These are phyloP conservation scores for Achaetomiella virescens DNA, from an alignment of 495 filamentous ascomycete species.

Conservation along the genomic window DNA sequence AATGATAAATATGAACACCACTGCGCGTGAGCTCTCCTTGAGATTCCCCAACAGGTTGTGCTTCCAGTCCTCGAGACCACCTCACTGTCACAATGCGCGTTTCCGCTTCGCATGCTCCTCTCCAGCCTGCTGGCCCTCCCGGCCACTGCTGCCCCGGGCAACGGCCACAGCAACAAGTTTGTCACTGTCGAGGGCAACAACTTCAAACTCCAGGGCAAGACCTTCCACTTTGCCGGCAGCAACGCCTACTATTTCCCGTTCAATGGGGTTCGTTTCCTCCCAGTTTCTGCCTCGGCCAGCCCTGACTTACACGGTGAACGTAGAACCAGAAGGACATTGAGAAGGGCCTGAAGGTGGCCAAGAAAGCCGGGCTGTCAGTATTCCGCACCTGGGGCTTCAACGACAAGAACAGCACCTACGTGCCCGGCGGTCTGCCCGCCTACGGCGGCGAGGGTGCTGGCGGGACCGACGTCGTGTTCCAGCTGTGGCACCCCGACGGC, in stretches of 20 bases:
- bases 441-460: conserved; percentile 47
- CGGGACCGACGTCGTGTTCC: conserved; percentile 46
- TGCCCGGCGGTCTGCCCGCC: conserved; percentile 33
- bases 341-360: conserved; percentile 47
- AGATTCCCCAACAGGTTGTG: not conserved
- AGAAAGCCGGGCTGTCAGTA: conserved; percentile 54
- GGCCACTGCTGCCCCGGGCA: conserved; percentile 4
- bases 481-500: conserved; percentile 36
- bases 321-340: conserved; percentile 57
- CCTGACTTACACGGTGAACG: too few species aligned
- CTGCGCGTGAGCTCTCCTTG: too few species aligned
- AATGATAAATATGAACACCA: conserved; percentile 14
- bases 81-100: not conserved
- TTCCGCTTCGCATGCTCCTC: conserved; percentile 1
- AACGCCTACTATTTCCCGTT: conserved; percentile 71
- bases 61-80: not conserved
- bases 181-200: conserved; percentile 47
- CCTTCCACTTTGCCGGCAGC: conserved; percentile 62
- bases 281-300: conserved; percentile 9
- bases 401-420: conserved; percentile 51
- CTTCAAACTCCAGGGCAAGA: conserved; percentile 58
- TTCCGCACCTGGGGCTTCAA: conserved; percentile 61
- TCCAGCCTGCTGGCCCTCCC: conserved; percentile 10
- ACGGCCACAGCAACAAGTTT: conserved; percentile 30
- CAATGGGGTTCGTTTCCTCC: conserved; percentile 31